A percentile compares a stretch with the other conserved stretches of the same genome.
These are phyloP conservation scores for Beauveria medogensis DNA, from an alignment of 2,329 filamentous ascomycete species.

Conservation along the genomic window DNA sequence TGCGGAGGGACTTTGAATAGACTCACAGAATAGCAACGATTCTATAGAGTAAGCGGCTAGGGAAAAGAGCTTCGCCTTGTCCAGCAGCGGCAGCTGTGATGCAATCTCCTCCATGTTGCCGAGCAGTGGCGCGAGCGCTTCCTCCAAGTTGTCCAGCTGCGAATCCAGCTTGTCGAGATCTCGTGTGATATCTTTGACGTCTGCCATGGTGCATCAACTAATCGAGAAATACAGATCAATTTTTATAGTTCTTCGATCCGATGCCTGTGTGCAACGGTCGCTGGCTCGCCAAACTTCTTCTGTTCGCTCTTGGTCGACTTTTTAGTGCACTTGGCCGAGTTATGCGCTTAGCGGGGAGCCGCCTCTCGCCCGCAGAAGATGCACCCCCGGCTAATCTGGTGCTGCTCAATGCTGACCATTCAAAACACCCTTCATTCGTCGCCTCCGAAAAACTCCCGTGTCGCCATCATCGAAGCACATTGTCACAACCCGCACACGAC, in stretches of 20 bases:
- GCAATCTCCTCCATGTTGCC: constrained; percentile 58
- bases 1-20: background rate
- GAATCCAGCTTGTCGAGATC: constrained; percentile 67
- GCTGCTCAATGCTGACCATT: constrained; percentile 7
- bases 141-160: constrained; percentile 72
- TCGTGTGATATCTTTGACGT: constrained; percentile 50
- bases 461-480: background rate
- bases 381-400: background rate
- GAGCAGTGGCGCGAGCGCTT: constrained; percentile 66
- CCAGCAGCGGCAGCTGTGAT: constrained; percentile 78
- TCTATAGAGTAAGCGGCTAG: constrained; percentile 83
- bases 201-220: constrained; percentile 25
- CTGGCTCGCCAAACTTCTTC: background rate
- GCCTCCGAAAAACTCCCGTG: constrained; percentile 4
- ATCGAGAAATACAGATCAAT: background rate
- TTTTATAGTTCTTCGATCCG: background rate
- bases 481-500: background rate
- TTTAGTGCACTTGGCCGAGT: constrained; percentile 3
- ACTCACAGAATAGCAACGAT: constrained; percentile 75
- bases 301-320: background rate
- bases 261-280: background rate
- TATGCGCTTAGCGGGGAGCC: constrained; percentile 10
- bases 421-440: background rate
- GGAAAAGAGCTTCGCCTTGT: constrained; percentile 92
- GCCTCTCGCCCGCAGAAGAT: background rate